These are phyloP conservation scores for Penicillium steckii DNA, from an alignment of 495 filamentous ascomycete species.

Conservation along the genomic window DNA sequence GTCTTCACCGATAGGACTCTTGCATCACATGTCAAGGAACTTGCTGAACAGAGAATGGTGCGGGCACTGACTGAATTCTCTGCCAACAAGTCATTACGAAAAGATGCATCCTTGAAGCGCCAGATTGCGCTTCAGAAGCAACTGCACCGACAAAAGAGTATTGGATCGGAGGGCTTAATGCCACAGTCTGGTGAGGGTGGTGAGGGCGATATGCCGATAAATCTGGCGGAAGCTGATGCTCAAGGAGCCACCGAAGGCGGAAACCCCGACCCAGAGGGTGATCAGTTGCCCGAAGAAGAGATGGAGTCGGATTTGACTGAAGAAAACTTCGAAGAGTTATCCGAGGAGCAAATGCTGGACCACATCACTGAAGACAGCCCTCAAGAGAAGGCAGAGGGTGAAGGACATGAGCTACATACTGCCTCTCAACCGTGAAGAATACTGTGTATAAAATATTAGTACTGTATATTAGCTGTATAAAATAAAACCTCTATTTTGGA, in stretches of 20 bases:
- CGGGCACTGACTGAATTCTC: constrained; percentile 58
- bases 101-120: constrained; percentile 40
- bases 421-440: neutral
- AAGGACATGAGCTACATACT: neutral
- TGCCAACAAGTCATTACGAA: constrained; percentile 45
- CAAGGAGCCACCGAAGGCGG: neutral
- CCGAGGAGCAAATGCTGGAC: constrained; percentile 1
- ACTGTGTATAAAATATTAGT: neutral
- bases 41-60: constrained; percentile 79
- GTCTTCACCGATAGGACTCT: constrained; percentile 76
- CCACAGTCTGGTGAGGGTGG: constrained; percentile 8
- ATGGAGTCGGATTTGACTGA: neutral
- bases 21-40: constrained; percentile 73
- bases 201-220: constrained; percentile 3
- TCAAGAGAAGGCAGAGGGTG: neutral
- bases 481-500: neutral
- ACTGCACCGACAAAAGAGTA: constrained; percentile 23
- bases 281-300: constrained; percentile 3
- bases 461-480: constrained; percentile 25
- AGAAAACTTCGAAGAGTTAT: neutral
- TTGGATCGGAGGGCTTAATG: constrained; percentile 16
- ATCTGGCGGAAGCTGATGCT: constrained; percentile 12
- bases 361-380: neutral
- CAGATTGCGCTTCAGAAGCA: constrained; percentile 45
- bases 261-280: neutral